Evolutionary conservation across 2,329 filamentous ascomycete species (phyloP).

Genomic region (Ramularia collo-cygni): DNA sequence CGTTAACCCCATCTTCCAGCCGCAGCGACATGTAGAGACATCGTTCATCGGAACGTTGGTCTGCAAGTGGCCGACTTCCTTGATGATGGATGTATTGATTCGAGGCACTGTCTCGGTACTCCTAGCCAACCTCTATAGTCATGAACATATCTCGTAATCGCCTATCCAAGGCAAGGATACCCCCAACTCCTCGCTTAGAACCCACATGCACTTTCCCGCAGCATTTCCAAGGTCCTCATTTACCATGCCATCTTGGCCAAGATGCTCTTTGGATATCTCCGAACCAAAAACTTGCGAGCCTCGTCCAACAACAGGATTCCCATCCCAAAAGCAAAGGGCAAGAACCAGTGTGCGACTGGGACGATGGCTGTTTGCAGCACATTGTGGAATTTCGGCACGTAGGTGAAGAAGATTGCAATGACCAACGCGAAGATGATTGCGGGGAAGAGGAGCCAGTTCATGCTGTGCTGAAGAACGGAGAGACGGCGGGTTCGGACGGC

Average conservation of each 20-base stretch:
- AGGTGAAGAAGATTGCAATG: constrained; percentile 60
- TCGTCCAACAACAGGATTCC: constrained; percentile 61
- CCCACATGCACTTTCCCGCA: too few species aligned
- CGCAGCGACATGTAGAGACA: too few species aligned
- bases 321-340: constrained; percentile 66
- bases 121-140: too few species aligned
- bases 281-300: constrained; percentile 55
- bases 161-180: not conserved
- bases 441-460: constrained; percentile 64
- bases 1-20: too few species aligned
- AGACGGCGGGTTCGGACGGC: constrained; percentile 55
- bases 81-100: too few species aligned
- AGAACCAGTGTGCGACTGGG: constrained; percentile 67
- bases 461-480: constrained; percentile 65
- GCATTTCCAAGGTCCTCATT: too few species aligned
- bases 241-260: constrained; percentile 60
- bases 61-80: too few species aligned
- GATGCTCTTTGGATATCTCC: constrained; percentile 51
- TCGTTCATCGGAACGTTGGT: too few species aligned
- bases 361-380: constrained; percentile 56
- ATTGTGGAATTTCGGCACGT: constrained; percentile 58
- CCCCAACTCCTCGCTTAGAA: constrained; percentile 1
- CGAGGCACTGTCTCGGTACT: too few species aligned
- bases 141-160: too few species aligned
- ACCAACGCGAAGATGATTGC: constrained; percentile 62